These are phyloP conservation scores for Xanthoconium purpureum DNA, from an alignment of 768 basidiomycete genomes.

Conservation along the genomic window DNA sequence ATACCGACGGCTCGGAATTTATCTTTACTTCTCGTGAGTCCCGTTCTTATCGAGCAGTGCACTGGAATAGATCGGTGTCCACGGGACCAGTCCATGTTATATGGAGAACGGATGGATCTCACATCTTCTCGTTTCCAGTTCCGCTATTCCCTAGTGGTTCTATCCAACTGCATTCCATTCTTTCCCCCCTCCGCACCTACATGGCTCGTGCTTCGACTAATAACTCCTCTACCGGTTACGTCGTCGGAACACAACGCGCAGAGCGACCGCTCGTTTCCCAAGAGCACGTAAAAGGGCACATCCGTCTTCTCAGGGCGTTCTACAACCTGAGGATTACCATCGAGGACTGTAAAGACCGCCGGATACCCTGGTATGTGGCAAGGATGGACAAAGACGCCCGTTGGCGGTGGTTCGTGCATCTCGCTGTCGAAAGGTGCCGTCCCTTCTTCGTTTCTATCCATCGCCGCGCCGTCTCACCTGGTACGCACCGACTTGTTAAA, in stretches of 20 bases:
- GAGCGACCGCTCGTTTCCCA: constrained; percentile 30
- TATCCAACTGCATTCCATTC: background rate
- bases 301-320: constrained; percentile 35
- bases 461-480: background rate
- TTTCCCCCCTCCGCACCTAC: background rate
- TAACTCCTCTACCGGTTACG: constrained; percentile 7
- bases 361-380: constrained; percentile 25
- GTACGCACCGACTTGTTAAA: background rate
- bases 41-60: constrained; percentile 1
- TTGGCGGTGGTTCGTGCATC: constrained; percentile 40
- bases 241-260: constrained; percentile 18
- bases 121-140: background rate
- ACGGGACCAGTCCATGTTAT: background rate
- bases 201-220: constrained; percentile 3
- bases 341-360: constrained; percentile 27
- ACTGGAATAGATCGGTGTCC: constrained; percentile 6
- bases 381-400: constrained; percentile 28
- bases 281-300: constrained; percentile 34
- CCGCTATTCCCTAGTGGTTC: background rate
- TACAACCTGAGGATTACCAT: constrained; percentile 27
- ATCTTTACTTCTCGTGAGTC: background rate
- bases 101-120: constrained; percentile 2
- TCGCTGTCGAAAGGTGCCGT: constrained; percentile 37
- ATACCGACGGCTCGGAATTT: background rate
- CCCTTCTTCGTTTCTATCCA: background rate